Conservation (phyloP, 768 basidiomycete genomes). For the Tricholoma matsutake region DNA sequence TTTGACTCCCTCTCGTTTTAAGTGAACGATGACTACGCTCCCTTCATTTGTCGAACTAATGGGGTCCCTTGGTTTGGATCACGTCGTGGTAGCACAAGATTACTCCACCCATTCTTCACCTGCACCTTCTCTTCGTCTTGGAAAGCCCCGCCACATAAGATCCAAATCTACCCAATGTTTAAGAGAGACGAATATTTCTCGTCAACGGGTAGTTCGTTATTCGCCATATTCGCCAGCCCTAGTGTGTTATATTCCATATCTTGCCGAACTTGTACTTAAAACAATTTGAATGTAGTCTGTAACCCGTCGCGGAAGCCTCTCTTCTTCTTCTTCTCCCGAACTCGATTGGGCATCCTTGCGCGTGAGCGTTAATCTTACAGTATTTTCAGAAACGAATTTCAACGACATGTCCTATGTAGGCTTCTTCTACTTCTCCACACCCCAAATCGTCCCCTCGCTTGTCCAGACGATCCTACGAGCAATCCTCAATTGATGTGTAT, state of each 20-base stretch:
- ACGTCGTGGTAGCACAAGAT: slow-evolving; percentile 29
- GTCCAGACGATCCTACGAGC: slow-evolving; percentile 41
- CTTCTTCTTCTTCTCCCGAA: slow-evolving; percentile 40
- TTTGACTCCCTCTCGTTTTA: slow-evolving; percentile 28
- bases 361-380: slow-evolving; percentile 20
- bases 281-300: slow-evolving; percentile 28
- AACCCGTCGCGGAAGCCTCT: slow-evolving; percentile 44
- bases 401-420: slow-evolving; percentile 19
- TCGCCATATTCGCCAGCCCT: slow-evolving; percentile 46
- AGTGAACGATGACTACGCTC: slow-evolving; percentile 59
- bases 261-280: neutral
- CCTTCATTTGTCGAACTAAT: slow-evolving; percentile 89
- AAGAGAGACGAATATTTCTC: slow-evolving; percentile 34
- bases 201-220: slow-evolving; percentile 40
- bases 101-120: slow-evolving; percentile 46
- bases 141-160: slow-evolving; percentile 33
- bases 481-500: slow-evolving; percentile 46
- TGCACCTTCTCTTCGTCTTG: slow-evolving; percentile 35
- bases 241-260: slow-evolving; percentile 27
- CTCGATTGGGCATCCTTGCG: slow-evolving; percentile 36
- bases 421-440: slow-evolving; percentile 37
- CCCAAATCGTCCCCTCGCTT: slow-evolving; percentile 40
- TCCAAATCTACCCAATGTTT: slow-evolving; percentile 45
- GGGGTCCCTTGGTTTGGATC: slow-evolving; percentile 73
- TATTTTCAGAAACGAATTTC: neutral